Base-by-base conservation (phyloP, 2,329 filamentous ascomycete species). In the Coleophoma eucalyptorum region DNA sequence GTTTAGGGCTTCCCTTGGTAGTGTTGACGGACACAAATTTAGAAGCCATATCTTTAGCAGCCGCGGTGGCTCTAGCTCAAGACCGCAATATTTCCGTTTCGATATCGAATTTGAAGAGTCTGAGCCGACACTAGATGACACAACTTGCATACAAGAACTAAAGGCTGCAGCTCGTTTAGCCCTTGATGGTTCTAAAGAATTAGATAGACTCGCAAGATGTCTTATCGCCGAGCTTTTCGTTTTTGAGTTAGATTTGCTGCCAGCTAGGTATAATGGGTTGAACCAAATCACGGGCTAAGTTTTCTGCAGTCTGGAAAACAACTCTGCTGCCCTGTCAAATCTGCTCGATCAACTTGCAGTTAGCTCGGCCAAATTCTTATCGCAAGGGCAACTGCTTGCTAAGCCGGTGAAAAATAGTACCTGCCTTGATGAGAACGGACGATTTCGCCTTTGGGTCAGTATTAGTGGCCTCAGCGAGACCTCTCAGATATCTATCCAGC, bases 51-150 rank as follows among this genome's bases (percentile, higher is more conserved):
- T n/a, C n/a, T n/a, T n/a, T n/a, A n/a, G n/a, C n/a, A n/a, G n/a
- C n/a, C n/a, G n/a, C n/a, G n/a, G n/a, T n/a, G n/a, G n/a, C n/a
- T n/a, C n/a, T n/a, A n/a, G n/a, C n/a, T n/a, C n/a, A n/a, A n/a
- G n/a, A n/a, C n/a, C n/a, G n/a, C n/a, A 46, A 47, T 54, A 55
- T 47, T 53, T 52, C 26, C 37, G 54, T 46, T 50, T 56, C 38
- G 53, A 55, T 19, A 35, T 50, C 10, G 42, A 50, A 19, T 50
- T 55, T 38, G 46, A 43, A 20, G 43, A 47, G 21, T 31, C 20
- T 19, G 46, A 55, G 32, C 52, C 50, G 12, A 20, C 18, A 16
- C 38, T 55, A 20, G 52, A 53, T 43, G 53, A 55, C 48, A 45
- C 49, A 13, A 37, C 20, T 11, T 46, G 40, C 45, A 56, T 55